Percentiles rank a stretch among this genome's conserved stretches.
Conservation (phyloP, 2,329 filamentous ascomycete species). For the Pyrenochaeta sp. region DNA sequence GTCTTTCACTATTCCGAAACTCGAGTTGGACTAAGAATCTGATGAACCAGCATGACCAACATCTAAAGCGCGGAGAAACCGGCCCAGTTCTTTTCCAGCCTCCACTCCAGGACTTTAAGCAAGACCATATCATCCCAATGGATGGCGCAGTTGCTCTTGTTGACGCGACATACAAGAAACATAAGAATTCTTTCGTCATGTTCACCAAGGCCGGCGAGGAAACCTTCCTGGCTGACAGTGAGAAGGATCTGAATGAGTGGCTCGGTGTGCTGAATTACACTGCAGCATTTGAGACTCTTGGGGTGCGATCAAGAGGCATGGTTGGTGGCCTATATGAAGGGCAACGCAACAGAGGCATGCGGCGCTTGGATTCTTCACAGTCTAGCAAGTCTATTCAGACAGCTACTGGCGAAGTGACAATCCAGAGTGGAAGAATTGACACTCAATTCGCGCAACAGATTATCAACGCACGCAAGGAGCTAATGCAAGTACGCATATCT, state of each 20-base stretch:
- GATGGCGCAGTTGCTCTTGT: constrained; percentile 88
- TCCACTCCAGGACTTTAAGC: constrained; percentile 89
- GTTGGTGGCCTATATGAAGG: constrained; percentile 86
- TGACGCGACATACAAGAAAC: constrained; percentile 87
- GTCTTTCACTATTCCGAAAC: constrained; percentile 96
- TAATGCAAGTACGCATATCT: constrained; percentile 82
- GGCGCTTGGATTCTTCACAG: constrained; percentile 68
- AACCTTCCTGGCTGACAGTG: constrained; percentile 86
- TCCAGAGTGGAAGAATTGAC: constrained; percentile 76
- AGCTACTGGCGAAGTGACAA: constrained; percentile 74
- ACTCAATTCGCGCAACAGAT: constrained; percentile 87
- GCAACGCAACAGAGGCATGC: constrained; percentile 74
- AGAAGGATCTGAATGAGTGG: constrained; percentile 96
- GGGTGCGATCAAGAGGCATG: constrained; percentile 88
- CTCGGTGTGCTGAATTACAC: constrained; percentile 95
- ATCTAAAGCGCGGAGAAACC: constrained; percentile 78
- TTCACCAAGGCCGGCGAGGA: constrained; percentile 86
- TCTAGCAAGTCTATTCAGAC: constrained; percentile 70
- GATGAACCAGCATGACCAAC: constrained; percentile 85
- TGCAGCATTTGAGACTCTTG: constrained; percentile 89
- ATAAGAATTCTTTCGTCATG: constrained; percentile 94
- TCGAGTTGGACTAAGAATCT: constrained; percentile 89
- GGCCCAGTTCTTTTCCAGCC: constrained; percentile 89
- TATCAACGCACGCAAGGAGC: constrained; percentile 77
- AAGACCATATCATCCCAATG: constrained; percentile 91